Evolutionary conservation across 2,329 filamentous ascomycete genomes (phyloP).

Genomic region (Colletotrichum salicis): DNA sequence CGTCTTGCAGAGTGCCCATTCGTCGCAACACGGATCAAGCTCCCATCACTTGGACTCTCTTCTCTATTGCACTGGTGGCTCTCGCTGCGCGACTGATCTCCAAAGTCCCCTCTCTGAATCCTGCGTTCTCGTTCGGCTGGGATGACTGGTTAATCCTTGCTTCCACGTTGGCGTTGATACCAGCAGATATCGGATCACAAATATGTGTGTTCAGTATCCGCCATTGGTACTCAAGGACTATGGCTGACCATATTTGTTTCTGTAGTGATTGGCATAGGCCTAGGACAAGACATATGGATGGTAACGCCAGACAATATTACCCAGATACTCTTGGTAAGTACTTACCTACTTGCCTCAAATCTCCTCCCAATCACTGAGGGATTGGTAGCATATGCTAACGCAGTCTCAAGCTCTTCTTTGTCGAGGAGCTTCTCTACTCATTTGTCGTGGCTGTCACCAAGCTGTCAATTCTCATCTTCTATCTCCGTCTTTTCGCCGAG

Average conservation of each 20-base stretch:
- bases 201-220: background rate
- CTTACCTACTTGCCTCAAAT: too few relatives aligned
- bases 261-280: slow-evolving; percentile 3
- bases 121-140: slow-evolving; percentile 8
- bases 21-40: background rate
- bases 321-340: slow-evolving; percentile 18
- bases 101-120: slow-evolving; percentile 4
- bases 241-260: background rate
- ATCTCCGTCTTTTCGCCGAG: slow-evolving; percentile 12
- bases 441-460: slow-evolving; percentile 19
- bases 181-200: slow-evolving; percentile 13
- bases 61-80: slow-evolving; percentile 3
- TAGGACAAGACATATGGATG: slow-evolving; percentile 16
- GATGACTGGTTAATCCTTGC: slow-evolving; percentile 21
- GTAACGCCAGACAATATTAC: slow-evolving; percentile 22
- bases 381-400: background rate
- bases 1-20: slow-evolving; percentile 12
- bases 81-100: background rate
- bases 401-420: slow-evolving; percentile 6
- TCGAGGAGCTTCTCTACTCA: slow-evolving; percentile 17
- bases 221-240: background rate
- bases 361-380: background rate
- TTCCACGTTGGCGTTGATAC: background rate
- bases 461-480: slow-evolving; percentile 19
- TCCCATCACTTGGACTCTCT: slow-evolving; percentile 18